A percentile compares a stretch with the other conserved stretches of the same genome.
These are phyloP conservation scores for Lizonia empirigonia DNA, from an alignment of 2,329 filamentous ascomycete species.

Conservation along the genomic window DNA sequence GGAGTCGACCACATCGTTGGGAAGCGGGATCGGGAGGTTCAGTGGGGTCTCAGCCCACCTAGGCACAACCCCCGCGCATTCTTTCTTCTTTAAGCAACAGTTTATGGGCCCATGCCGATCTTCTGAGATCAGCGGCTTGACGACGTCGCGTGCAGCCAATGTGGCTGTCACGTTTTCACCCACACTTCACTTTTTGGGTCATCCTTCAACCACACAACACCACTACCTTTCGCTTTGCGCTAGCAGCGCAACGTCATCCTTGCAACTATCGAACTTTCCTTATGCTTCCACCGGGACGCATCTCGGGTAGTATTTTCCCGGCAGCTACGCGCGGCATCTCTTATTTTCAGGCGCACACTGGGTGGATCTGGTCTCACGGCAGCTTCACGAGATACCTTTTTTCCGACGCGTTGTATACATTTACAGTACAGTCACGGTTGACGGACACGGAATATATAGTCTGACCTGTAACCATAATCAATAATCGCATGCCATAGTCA, in stretches of 20 bases:
- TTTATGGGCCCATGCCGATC: conserved; percentile 35
- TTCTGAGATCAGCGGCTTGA: conserved; percentile 44
- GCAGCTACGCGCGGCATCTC: conserved; percentile 1
- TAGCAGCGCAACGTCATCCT: conserved; percentile 17
- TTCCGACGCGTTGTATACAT: conserved; percentile 1
- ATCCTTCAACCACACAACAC: conserved; percentile 10
- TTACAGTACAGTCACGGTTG: conserved; percentile 17
- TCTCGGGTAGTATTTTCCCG: background rate
- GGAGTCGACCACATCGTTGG: conserved; percentile 13
- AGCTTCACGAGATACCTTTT: conserved; percentile 33
- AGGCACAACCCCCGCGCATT: conserved; percentile 19
- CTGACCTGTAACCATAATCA: conserved; percentile 9
- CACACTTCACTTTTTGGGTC: conserved; percentile 18
- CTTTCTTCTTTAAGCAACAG: conserved; percentile 35
- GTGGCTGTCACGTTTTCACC: conserved; percentile 40
- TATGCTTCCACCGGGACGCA: conserved; percentile 4
- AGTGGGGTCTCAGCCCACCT: conserved; percentile 13
- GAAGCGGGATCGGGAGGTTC: conserved; percentile 22
- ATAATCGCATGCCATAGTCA: conserved; percentile 11
- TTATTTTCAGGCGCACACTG: conserved; percentile 17
- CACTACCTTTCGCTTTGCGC: conserved; percentile 14
- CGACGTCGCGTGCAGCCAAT: conserved; percentile 38
- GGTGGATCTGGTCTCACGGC: conserved; percentile 14
- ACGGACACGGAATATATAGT: conserved; percentile 13
- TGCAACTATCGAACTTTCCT: conserved; percentile 8